phyloP scores from a whole-genome alignment of 1,284 basidiomycete genomes.

The Taiwanofungus camphoratus region DNA sequence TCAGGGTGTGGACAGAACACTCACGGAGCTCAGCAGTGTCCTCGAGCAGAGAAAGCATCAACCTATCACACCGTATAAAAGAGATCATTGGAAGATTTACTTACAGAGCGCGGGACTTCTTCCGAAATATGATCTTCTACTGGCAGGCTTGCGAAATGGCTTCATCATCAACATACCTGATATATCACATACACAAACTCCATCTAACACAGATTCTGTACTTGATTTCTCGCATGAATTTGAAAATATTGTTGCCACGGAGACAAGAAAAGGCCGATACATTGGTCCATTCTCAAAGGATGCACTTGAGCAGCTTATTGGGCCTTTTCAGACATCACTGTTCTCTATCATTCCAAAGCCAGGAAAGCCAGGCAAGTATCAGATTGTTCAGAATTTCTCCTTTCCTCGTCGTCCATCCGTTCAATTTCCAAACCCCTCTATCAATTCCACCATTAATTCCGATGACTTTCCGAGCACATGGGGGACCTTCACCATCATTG shows the following conservation, averaged over 20 bases:
- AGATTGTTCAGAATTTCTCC: conserved; percentile 20
- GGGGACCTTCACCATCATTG: conserved; percentile 16
- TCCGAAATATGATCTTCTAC: conserved; percentile 13
- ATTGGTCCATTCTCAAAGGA: conserved; percentile 25
- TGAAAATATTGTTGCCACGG: conserved; percentile 14
- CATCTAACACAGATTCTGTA: conserved; percentile 20
- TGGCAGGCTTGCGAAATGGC: background rate
- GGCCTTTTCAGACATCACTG: conserved; percentile 7
- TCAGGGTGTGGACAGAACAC: conserved; percentile 20
- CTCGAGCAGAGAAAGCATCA: conserved; percentile 19
- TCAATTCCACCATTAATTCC: conserved; percentile 10
- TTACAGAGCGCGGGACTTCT: conserved; percentile 16
- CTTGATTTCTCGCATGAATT: conserved; percentile 8
- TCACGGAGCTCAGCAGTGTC: conserved; percentile 21
- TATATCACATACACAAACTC: conserved; percentile 18
- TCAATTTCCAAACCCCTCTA: background rate
- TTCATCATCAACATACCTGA: conserved; percentile 4
- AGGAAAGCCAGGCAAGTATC: background rate
- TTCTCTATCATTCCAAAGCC: conserved; percentile 9
- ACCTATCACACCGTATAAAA: conserved; percentile 15
- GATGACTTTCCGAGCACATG: conserved; percentile 16
- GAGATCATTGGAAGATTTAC: conserved; percentile 20
- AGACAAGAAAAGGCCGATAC: conserved; percentile 23
- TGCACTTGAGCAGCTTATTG: conserved; percentile 3
- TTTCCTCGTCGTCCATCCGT: conserved; percentile 6